phyloP scores from a whole-genome alignment of 148 eudicot genomes.

The Agrostemma githago region DNA sequence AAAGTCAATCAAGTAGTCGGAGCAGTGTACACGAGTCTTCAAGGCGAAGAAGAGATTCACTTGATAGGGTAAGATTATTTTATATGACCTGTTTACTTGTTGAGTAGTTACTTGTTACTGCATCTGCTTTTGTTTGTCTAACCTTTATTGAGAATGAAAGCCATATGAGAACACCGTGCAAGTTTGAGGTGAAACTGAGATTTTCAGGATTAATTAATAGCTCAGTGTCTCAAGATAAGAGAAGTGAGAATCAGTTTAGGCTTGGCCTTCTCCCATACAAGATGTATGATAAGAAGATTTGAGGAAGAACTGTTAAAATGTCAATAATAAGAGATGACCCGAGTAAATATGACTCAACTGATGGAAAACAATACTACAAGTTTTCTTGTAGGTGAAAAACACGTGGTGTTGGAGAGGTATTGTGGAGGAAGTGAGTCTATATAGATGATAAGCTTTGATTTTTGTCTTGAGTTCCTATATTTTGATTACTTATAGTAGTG shows the following conservation, averaged over 20 bases:
- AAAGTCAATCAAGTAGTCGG: conserved; percentile 35
- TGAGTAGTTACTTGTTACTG: neutral
- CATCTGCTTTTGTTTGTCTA: neutral
- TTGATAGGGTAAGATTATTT: conserved; percentile 62
- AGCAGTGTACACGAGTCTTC: conserved; percentile 63
- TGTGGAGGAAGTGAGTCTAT: too few relatives aligned
- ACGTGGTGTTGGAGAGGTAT: too few relatives aligned
- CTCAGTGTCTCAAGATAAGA: neutral
- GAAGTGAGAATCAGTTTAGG: neutral
- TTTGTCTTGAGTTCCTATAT: too few relatives aligned
- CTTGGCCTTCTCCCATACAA: too few relatives aligned
- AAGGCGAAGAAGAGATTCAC: conserved; percentile 80
- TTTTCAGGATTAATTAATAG: neutral
- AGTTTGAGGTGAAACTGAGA: neutral
- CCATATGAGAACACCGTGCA: neutral
- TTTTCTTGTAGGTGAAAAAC: too few relatives aligned
- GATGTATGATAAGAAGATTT: too few relatives aligned
- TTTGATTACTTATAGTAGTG: too few relatives aligned
- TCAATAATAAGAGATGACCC: too few relatives aligned
- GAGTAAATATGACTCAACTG: too few relatives aligned
- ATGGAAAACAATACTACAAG: too few relatives aligned
- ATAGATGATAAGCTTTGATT: too few relatives aligned
- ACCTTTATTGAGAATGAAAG: neutral
- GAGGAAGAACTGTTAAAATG: too few relatives aligned
- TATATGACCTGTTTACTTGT: neutral